Base-by-base conservation (phyloP, 1,284 basidiomycete species). In the Cryptococcus deneoformans region DNA sequence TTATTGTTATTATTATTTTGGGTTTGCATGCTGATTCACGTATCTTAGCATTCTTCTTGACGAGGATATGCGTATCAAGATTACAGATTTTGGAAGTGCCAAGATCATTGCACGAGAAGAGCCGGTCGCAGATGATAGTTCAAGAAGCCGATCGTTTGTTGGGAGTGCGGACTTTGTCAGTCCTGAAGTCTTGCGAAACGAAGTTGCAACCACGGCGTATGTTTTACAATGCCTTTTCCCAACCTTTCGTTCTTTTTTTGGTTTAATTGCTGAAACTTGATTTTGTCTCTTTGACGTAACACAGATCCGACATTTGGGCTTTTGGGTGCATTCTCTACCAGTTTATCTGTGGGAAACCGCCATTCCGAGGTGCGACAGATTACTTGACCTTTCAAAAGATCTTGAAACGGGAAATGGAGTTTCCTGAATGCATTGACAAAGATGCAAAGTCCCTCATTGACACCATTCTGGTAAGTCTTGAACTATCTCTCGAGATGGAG, bases 31-130 rank as follows among this genome's bases (percentile, higher is more conserved):
- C 24, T 9, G 24, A 24, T 56, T 37, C 10, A 29, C n/a, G 37
- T 20, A 34, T 20, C 20, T 20, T 48, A 83, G 82, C 75, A 83
- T 98, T 45, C 81, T 99, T 12, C 82, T 98, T 44, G 92, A 94
- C 67, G 84, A 85, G 50, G 83, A 87, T 20, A 89, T 87, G 79
- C 85, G 92, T 52, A 85, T 97, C 75, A 97, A 95, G 77, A 85
- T 99, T 20, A 92, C 94, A 35, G 96, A 99, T 77, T 99, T 99
- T 78, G 96, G 96, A 8, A 96, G 92, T 16, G 93, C 92, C 38
- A 95, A 95, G 79, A 80, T 93, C 50, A 24, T 38, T 8, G 63
- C 52, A n/a, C 56, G 60, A 29, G 46, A 47, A 47, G 46, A 47
- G 34, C 46, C n/a, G 14, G 29, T 24, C 12, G 40, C 10, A 42